Base-by-base conservation (phyloP, 257 asterid genomes). In the Nicotiana obtusifolia region DNA sequence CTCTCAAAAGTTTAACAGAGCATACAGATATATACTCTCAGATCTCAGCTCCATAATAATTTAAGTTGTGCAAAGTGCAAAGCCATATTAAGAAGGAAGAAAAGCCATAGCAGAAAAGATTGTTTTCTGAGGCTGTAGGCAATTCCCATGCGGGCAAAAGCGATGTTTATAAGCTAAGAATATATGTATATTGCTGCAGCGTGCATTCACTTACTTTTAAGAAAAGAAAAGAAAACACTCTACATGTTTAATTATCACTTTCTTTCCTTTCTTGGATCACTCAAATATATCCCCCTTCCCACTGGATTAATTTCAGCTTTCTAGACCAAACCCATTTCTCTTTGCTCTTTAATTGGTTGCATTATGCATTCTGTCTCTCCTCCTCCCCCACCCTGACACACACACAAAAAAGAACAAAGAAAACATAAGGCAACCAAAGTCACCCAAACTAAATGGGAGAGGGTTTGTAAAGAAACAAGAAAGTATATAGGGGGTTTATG, bases 141-240 rank as follows among this genome's bases (percentile, higher is more conserved):
- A 61, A 16, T 22, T 61, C 41, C 69, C 37, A 78, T 78, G 75
- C 28, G 19, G 54, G 82, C n/a, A 78, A 78, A 78, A 78, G 75
- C 73, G 49, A 22, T 56, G 82, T 33, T 16, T 75, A 75, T 0
- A 24, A 49, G 44, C 24, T 20, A 41, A 59, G 71, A 59, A 37
- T 37, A 78, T 1, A 4, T 78, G 19, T 30, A 24, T 62, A 10
- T 22, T 71, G 24, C 62, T 75, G 44, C 17, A 28, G 79, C 61
- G 22, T 56, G 81, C 68, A 60, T 78, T 78, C 20, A 33, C 69
- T 78, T 78, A 78, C 82, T 37, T 78, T 78, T 2, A 78, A 31
- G 73, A 78, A 33, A 49, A 30, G 61, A 76, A 26, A 77, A 59
- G 67, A 78, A 53, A 54, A 31, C 73, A 78, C 24, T 22, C 2